Percentiles rank a stretch among this genome's conserved stretches.
phyloP scores from a whole-genome alignment of 768 basidiomycete species.

The Sporobolomyces pararoseus region DNA sequence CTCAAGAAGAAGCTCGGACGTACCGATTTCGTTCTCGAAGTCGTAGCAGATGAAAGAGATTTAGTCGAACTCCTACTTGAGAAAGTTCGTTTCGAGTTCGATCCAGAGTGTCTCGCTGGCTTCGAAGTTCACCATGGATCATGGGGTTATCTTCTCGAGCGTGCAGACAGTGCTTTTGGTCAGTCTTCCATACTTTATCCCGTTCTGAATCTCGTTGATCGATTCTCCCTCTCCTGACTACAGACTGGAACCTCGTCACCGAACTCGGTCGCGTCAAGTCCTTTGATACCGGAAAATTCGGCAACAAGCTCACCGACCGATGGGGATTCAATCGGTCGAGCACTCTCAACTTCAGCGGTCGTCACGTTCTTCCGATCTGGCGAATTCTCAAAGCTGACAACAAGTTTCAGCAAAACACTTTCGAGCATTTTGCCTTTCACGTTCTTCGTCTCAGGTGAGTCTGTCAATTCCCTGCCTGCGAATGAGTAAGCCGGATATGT shows the following conservation, averaged over 20 bases:
- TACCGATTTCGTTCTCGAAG: constrained; percentile 52
- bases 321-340: constrained; percentile 74
- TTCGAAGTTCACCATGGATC: constrained; percentile 86
- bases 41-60: constrained; percentile 68
- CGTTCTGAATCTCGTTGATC: background rate
- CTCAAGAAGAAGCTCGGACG: constrained; percentile 36
- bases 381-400: constrained; percentile 83
- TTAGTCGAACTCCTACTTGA: constrained; percentile 74
- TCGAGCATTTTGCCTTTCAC: constrained; percentile 85
- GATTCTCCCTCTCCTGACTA: too few relatives aligned
- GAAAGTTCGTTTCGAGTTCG: constrained; percentile 61
- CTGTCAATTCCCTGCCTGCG: constrained; percentile 46
- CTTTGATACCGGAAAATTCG: constrained; percentile 38
- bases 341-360: constrained; percentile 75
- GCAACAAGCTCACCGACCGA: constrained; percentile 52
- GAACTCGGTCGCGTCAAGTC: constrained; percentile 69
- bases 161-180: constrained; percentile 53
- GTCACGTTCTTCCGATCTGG: constrained; percentile 92
- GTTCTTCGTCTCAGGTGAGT: constrained; percentile 68
- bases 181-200: background rate
- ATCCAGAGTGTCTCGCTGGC: constrained; percentile 86
- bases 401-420: constrained; percentile 70
- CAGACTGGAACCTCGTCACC: constrained; percentile 70
- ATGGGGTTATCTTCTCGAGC: constrained; percentile 83
- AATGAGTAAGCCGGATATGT: background rate